Conservation (phyloP, 805 yeast species). For the Naumovozyma baii region DNA sequence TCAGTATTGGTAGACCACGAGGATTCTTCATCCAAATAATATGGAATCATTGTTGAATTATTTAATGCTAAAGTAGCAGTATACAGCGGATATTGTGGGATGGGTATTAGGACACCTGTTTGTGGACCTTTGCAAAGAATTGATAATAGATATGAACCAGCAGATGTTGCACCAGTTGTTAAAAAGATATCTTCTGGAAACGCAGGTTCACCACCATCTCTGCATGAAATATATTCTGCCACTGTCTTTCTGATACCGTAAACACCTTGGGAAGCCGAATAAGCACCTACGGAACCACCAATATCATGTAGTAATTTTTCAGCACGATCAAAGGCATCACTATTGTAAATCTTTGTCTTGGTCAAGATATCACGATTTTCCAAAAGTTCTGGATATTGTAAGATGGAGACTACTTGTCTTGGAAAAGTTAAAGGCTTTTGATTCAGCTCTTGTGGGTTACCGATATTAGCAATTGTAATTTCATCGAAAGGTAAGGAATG, state of each 20-base stretch:
- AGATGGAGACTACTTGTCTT: constrained; percentile 75
- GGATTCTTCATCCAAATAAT: constrained; percentile 68
- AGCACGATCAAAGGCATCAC: constrained; percentile 72
- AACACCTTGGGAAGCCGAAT: constrained; percentile 88
- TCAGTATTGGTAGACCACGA: constrained; percentile 76
- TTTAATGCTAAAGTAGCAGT: constrained; percentile 83
- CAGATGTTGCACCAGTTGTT: constrained; percentile 92
- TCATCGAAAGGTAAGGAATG: constrained; percentile 62
- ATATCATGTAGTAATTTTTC: constrained; percentile 44
- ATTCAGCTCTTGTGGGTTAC: constrained; percentile 94
- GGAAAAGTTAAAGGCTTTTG: constrained; percentile 91
- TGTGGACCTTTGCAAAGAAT: constrained; percentile 55
- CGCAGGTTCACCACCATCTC: constrained; percentile 74
- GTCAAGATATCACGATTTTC: constrained; percentile 11
- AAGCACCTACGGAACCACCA: constrained; percentile 82
- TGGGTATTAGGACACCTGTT: constrained; percentile 82
- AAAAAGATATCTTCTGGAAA: constrained; percentile 64
- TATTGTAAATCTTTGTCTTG: constrained; percentile 33
- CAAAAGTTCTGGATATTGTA: constrained; percentile 76
- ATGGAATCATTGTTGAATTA: constrained; percentile 73
- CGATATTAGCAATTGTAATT: constrained; percentile 85
- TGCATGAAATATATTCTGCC: constrained; percentile 62
- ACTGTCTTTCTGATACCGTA: constrained; percentile 60
- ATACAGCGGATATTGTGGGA: constrained; percentile 95
- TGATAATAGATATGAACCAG: constrained; percentile 71